Conservation (phyloP, 1,284 basidiomycete species). For the Fomitopsis schrenkii region DNA sequence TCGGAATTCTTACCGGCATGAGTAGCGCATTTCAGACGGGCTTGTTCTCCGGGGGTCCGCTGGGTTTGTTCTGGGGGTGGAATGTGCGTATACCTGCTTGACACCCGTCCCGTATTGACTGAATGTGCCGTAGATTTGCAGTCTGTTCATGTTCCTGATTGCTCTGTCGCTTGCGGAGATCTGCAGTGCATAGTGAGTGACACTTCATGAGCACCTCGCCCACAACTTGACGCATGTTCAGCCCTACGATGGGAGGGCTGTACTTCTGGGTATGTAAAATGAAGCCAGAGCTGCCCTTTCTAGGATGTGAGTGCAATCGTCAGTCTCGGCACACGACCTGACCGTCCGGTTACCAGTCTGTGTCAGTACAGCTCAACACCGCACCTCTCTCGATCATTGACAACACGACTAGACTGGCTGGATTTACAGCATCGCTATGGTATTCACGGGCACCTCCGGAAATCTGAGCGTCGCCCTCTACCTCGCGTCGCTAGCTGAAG, state of each 20-base stretch:
- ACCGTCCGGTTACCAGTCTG: constrained; percentile 14
- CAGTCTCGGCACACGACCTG: background rate
- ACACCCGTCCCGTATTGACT: background rate
- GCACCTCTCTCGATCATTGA: background rate
- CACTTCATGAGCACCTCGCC: background rate
- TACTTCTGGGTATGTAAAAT: constrained; percentile 67
- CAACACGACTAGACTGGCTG: constrained; percentile 44
- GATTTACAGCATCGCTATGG: constrained; percentile 60
- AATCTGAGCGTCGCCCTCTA: constrained; percentile 55
- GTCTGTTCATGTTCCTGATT: constrained; percentile 57
- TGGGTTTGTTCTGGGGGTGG: constrained; percentile 65
- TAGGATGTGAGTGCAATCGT: constrained; percentile 43
- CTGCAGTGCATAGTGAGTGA: constrained; percentile 52
- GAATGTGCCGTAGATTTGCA: constrained; percentile 40
- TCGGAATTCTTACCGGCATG: constrained; percentile 59
- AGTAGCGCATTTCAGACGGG: constrained; percentile 54
- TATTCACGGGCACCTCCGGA: constrained; percentile 57
- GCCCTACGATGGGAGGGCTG: constrained; percentile 53
- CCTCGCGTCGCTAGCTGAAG: constrained; percentile 50
- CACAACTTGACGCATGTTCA: constrained; percentile 15
- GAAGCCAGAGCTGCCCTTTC: constrained; percentile 50
- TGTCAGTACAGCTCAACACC: constrained; percentile 12
- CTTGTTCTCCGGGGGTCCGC: constrained; percentile 53
- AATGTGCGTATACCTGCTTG: constrained; percentile 34
- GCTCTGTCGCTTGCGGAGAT: constrained; percentile 56